Conservation (phyloP, 495 filamentous ascomycete species). For the Xylaria nigripes region DNA sequence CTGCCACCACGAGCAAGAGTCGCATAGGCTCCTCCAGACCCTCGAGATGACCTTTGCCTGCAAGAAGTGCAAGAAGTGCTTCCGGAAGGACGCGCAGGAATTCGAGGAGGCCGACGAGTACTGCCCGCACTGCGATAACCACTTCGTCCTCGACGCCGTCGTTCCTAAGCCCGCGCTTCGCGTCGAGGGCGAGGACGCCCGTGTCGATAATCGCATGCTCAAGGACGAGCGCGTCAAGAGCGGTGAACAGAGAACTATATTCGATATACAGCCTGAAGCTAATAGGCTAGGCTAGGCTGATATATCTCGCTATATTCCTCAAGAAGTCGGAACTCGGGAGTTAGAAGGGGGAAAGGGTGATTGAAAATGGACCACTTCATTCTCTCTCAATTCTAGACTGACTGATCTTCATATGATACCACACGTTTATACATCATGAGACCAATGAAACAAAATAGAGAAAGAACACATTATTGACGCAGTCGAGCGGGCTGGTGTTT, state of each 20-base stretch:
- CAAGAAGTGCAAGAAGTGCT: slow-evolving; percentile 98
- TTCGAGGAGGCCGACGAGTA: slow-evolving; percentile 98
- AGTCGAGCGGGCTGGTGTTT: neutral
- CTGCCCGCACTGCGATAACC: slow-evolving; percentile 99
- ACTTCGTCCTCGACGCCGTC: slow-evolving; percentile 84
- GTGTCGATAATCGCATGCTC: slow-evolving; percentile 80
- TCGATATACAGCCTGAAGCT: slow-evolving; percentile 61
- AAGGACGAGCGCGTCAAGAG: slow-evolving; percentile 78
- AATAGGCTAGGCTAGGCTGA: slow-evolving; percentile 66
- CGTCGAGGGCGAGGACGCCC: slow-evolving; percentile 82
- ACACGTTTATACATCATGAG: slow-evolving; percentile 22
- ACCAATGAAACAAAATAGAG: slow-evolving; percentile 6
- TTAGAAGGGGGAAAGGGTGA: neutral
- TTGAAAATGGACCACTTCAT: slow-evolving; percentile 6
- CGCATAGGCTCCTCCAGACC: slow-evolving; percentile 64
- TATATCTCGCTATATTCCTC: neutral
- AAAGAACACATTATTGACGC: neutral
- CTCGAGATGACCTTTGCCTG: slow-evolving; percentile 91
- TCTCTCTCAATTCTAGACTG: slow-evolving; percentile 21
- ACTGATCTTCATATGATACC: slow-evolving; percentile 28
- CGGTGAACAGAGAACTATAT: slow-evolving; percentile 55
- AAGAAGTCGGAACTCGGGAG: neutral
- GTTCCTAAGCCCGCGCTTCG: slow-evolving; percentile 71
- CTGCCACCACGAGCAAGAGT: slow-evolving; percentile 77
- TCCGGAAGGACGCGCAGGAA: slow-evolving; percentile 83